phyloP scores from a whole-genome alignment of 257 asterid species.

The Schizonepeta tenuifolia region DNA sequence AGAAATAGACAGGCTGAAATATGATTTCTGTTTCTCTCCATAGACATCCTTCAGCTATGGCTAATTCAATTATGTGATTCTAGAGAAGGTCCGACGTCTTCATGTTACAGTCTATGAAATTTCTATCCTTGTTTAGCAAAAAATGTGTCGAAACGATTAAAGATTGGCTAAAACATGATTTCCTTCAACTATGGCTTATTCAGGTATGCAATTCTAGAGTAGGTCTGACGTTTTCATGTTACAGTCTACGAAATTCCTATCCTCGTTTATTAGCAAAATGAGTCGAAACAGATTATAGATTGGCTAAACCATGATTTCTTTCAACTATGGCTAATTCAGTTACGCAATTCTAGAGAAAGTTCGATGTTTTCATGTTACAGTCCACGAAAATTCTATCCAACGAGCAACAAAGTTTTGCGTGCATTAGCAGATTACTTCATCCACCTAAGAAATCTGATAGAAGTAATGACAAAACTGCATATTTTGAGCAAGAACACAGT shows the following conservation, averaged over 20 bases:
- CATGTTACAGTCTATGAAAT: no score
- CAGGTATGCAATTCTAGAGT: no score
- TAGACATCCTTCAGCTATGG: neutral
- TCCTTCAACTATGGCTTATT: neutral
- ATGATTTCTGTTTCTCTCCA: no score
- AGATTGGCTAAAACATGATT: no score
- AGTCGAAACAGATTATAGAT: no score
- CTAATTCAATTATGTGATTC: no score
- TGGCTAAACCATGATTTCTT: no score
- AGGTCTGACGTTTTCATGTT: no score
- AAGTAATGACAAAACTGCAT: neutral
- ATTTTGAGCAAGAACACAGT: neutral
- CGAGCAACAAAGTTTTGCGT: neutral
- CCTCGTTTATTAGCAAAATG: neutral
- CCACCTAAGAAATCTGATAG: neutral
- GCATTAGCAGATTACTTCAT: neutral
- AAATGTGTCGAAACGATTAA: neutral
- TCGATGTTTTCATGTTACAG: neutral
- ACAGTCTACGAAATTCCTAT: no score
- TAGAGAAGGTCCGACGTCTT: no score
- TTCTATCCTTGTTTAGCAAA: neutral
- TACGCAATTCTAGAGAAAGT: neutral
- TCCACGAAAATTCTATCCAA: neutral
- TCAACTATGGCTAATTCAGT: neutral
- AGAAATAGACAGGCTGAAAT: no score